Evolutionary conservation across 257 asterid species (phyloP).

Genomic region (Solanum megistacrolobum): DNA sequence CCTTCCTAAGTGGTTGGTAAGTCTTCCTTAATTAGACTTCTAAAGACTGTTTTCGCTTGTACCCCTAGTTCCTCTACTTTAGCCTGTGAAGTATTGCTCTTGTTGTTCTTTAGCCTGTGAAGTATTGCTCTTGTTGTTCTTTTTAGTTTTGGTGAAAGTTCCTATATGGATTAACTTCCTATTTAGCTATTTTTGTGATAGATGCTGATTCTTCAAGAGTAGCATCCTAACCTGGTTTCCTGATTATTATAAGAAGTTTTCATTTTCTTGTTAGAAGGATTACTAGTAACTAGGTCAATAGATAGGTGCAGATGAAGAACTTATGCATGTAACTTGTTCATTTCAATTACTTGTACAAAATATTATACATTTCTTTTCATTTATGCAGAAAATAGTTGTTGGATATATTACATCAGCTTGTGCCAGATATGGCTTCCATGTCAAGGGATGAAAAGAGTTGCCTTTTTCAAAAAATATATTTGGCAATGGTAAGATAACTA

Average conservation of each 20-base stretch:
- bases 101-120: neutral
- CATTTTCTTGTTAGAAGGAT: neutral
- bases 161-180: neutral
- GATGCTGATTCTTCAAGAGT: neutral
- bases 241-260: neutral
- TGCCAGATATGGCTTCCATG: slow-evolving; percentile 81
- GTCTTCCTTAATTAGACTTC: neutral
- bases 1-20: neutral
- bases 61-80: neutral
- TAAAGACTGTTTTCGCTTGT: neutral
- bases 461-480: slow-evolving; percentile 18
- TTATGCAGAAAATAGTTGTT: slow-evolving; percentile 64
- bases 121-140: neutral
- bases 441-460: slow-evolving; percentile 30
- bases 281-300: neutral
- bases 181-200: neutral
- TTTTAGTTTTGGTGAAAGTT: neutral
- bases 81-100: neutral
- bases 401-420: slow-evolving; percentile 60
- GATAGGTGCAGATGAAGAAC: neutral
- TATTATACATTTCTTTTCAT: neutral
- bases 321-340: neutral
- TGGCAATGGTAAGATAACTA: slow-evolving; percentile 62
- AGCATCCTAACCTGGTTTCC: neutral
- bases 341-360: too few relatives aligned